These are phyloP conservation scores for Ricinus communis DNA, from an alignment of 345 rosid genomes.

Conservation along the genomic window DNA sequence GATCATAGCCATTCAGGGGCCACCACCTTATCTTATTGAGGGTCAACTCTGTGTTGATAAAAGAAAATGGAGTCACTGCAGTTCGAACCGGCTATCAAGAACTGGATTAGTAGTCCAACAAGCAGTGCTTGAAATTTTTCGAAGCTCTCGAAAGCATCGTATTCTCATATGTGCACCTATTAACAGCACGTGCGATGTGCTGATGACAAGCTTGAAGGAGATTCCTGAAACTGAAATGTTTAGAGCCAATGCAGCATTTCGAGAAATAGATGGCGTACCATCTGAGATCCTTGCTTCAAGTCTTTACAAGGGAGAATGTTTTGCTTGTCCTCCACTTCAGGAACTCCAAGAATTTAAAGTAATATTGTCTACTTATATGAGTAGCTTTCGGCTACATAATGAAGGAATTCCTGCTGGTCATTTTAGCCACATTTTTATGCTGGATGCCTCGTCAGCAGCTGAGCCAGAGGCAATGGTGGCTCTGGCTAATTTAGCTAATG, in stretches of 20 bases:
- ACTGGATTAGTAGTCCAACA: slow-evolving; percentile 28
- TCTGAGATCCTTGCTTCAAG: slow-evolving; percentile 33
- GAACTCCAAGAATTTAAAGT: slow-evolving; percentile 24
- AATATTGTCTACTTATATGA: slow-evolving; percentile 32
- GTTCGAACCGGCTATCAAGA: slow-evolving; percentile 16
- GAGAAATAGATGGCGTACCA: slow-evolving; percentile 33
- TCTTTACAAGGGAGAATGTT: slow-evolving; percentile 25
- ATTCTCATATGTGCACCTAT: slow-evolving; percentile 37
- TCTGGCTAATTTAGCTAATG: slow-evolving; percentile 31
- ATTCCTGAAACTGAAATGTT: slow-evolving; percentile 28
- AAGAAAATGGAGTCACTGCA: too few relatives aligned
- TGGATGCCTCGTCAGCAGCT: slow-evolving; percentile 36
- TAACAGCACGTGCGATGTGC: slow-evolving; percentile 37
- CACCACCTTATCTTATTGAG: slow-evolving; percentile 34
- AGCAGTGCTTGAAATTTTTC: slow-evolving; percentile 30
- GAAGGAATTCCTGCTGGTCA: slow-evolving; percentile 33
- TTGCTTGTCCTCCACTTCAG: slow-evolving; percentile 28
- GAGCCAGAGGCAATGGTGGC: slow-evolving; percentile 45
- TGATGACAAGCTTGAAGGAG: slow-evolving; percentile 33
- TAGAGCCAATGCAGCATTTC: slow-evolving; percentile 46
- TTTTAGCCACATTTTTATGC: slow-evolving; percentile 36
- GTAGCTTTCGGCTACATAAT: slow-evolving; percentile 31
- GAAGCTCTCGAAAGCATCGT: slow-evolving; percentile 1
- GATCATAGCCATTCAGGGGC: slow-evolving; percentile 24
- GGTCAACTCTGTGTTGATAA: slow-evolving; percentile 26